Evolutionary conservation across 495 filamentous ascomycete species (phyloP), one percentile per base, ranked within the genome.

Genomic region (Penicillium cinerascens): DNA sequence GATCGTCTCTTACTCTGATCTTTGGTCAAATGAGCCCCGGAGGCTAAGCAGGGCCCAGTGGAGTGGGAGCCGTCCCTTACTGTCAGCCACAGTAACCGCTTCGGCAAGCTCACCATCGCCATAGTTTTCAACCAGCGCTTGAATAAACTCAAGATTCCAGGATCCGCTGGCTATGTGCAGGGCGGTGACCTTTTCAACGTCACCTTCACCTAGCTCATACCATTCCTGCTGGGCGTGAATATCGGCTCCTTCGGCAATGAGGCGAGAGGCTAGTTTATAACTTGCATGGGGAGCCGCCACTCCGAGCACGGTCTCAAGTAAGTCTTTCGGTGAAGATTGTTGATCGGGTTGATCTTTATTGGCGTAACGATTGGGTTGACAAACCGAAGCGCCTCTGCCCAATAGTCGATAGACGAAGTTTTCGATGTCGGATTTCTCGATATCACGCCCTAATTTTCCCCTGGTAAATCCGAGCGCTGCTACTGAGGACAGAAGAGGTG

Each of bases 201-300:
- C 9, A 11, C 17, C 17, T 17, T 17, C 18, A 8, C 42, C 23
- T 2, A 7, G 10, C 8, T 4, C 15, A 18, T 7, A 29, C 46
- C 22, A 49, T 4, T 11, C 15, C 46, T 49, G 22, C n/a, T 36
- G 36, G 9, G 22, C 22, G n/a, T 49, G 36, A 27, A 49, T 36
- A 9, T 49, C 36, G 13, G 37, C 37, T 41, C 46, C 37, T 26
- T 41, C 37, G 6, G 37, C 46, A 41, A 49, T 41, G 7, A 49
- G 46, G 39, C 37, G 33, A 11, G 37, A 49, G n/a, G 39, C 46
- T 9, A 49, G 25, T 15, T 10, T 15, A 26, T 49, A 29, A 36
- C 46, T 41, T 5, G 36, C n/a, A 33, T 49, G 17, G 18, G 37
- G 22, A 21, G 39, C 18, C 16, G 46, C 36, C 11, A 15, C 46